These are phyloP conservation scores for Phytopythium chamaehyphon DNA, from an alignment of 352 stramenopile species.

Conservation along the genomic window DNA sequence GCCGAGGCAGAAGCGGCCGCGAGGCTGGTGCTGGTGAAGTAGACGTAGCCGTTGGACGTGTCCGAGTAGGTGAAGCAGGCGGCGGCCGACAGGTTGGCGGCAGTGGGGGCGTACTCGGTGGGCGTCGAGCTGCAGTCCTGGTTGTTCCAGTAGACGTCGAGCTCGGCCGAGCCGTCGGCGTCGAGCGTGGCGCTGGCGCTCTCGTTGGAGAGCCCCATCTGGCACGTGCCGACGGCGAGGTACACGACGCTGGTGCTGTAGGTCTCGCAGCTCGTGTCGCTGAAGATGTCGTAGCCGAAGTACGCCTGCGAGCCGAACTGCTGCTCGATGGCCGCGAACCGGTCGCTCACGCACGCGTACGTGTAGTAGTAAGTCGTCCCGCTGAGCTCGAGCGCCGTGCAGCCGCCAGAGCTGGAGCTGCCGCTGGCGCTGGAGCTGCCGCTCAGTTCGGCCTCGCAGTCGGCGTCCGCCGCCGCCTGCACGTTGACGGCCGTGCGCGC, in stretches of 20 bases:
- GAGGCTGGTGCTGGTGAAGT: conserved; percentile 30
- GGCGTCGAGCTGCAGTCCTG: conserved; percentile 22
- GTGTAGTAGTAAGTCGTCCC: conserved; percentile 35
- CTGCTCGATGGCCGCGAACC: conserved; percentile 7
- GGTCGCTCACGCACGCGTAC: conserved; percentile 20
- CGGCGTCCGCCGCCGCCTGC: conserved; percentile 32
- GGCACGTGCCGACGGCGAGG: conserved; percentile 27
- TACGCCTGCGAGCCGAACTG: conserved; percentile 27
- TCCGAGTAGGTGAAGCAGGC: conserved; percentile 11
- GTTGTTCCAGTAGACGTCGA: conserved; percentile 36
- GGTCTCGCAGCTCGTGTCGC: conserved; percentile 12
- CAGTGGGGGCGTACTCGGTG: conserved; percentile 23
- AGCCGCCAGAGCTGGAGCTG: conserved; percentile 15
- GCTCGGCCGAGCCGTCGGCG: conserved; percentile 30
- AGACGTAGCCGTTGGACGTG: conserved; percentile 19
- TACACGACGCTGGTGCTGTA: conserved; percentile 29
- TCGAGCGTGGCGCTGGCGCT: conserved; percentile 31
- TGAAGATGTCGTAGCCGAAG: conserved; percentile 26
- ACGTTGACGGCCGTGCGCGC: conserved; percentile 9
- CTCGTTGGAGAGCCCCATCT: conserved; percentile 21
- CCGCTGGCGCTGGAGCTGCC: conserved; percentile 19
- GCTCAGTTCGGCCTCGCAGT: conserved; percentile 10
- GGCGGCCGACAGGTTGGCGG: conserved; percentile 16
- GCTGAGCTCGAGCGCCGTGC: conserved; percentile 24
- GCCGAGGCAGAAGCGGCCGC: conserved; percentile 9